A percentile compares a stretch with the other conserved stretches of the same genome.
Conservation (phyloP, 78 protist genomes). For the Emiliania huxleyi region DNA sequence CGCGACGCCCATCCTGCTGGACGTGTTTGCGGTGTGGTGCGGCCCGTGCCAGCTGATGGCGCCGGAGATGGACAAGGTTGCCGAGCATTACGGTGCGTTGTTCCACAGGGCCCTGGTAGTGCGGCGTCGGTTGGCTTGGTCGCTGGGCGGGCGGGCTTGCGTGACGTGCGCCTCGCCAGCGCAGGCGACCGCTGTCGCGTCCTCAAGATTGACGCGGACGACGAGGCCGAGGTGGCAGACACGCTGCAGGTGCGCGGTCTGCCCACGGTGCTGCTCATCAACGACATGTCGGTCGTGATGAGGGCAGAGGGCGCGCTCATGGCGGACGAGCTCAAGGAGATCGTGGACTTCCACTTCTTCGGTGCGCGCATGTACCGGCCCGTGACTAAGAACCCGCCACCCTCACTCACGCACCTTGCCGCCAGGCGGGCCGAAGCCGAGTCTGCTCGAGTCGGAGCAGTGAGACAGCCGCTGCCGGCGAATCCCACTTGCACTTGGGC, state of each 20-base stretch:
- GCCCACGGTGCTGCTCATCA: background rate
- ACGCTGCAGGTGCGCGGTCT: background rate
- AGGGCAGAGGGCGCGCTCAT: conserved; percentile 5
- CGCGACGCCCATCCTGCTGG: background rate
- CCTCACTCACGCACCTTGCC: too few relatives aligned
- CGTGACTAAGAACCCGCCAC: too few relatives aligned
- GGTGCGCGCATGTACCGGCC: too few relatives aligned
- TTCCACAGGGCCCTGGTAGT: too few relatives aligned
- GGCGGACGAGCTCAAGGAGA: background rate
- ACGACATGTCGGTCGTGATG: background rate
- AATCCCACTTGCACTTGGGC: too few relatives aligned
- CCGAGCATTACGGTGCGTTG: too few relatives aligned
- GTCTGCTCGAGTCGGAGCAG: too few relatives aligned
- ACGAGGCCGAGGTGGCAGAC: background rate
- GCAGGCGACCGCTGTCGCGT: background rate
- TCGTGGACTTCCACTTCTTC: background rate
- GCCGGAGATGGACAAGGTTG: conserved; percentile 2
- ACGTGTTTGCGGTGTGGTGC: conserved; percentile 16
- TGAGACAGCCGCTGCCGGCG: too few relatives aligned
- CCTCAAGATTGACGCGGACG: background rate
- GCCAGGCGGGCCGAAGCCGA: too few relatives aligned
- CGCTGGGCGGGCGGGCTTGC: too few relatives aligned
- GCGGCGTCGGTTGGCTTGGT: too few relatives aligned
- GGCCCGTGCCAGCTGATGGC: conserved; percentile 35
- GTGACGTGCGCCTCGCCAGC: too few relatives aligned